These are phyloP conservation scores for Trametes cubensis DNA, from an alignment of 768 basidiomycete genomes.

Conservation along the genomic window DNA sequence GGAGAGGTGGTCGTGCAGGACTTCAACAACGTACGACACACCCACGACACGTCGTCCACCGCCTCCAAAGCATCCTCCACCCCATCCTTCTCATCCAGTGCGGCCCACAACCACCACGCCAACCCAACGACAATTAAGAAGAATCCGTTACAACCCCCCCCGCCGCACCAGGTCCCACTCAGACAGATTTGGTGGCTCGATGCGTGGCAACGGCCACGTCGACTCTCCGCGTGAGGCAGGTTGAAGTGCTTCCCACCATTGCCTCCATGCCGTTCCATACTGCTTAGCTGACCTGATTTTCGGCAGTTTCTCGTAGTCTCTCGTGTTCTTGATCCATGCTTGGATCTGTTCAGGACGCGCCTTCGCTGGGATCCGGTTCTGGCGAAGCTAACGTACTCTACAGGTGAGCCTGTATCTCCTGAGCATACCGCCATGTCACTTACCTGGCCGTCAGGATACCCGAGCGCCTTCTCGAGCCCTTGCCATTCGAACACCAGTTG, in stretches of 20 bases:
- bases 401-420: too few species aligned
- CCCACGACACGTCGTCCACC: neutral
- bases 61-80: neutral
- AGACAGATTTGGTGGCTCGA: neutral
- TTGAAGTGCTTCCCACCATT: neutral
- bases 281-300: neutral
- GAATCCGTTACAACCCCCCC: slow-evolving; percentile 1
- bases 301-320: neutral
- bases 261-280: neutral
- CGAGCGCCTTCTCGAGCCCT: neutral
- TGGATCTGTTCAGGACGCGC: neutral
- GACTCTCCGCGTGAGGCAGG: neutral
- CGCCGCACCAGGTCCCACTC: neutral
- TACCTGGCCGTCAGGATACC: too few species aligned
- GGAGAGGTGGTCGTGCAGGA: neutral
- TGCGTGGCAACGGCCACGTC: neutral
- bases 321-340: neutral
- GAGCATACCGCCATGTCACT: too few species aligned
- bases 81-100: neutral
- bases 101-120: neutral
- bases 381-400: too few species aligned
- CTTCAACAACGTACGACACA: neutral
- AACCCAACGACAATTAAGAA: neutral
- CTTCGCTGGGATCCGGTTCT: neutral
- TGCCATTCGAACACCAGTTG: neutral